These are phyloP conservation scores for Beta lomatogona DNA, from an alignment of 179 eudicot species.

Conservation along the genomic window DNA sequence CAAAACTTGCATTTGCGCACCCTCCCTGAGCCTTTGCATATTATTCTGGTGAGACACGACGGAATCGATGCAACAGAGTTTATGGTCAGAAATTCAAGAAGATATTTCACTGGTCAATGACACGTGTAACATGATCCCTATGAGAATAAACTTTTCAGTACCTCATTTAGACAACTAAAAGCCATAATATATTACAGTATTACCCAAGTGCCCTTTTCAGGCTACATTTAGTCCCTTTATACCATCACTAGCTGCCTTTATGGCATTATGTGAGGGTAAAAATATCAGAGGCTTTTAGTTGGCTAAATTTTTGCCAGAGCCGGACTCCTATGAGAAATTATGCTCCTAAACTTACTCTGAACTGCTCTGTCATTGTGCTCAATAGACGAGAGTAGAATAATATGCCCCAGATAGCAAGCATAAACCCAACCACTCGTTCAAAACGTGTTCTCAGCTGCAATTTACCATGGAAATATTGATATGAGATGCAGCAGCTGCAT, in stretches of 20 bases:
- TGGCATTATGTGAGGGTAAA: no score
- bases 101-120: conserved; percentile 12
- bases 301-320: no score
- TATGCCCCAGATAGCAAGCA: conserved; percentile 98
- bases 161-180: no score
- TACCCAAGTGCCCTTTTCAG: no score
- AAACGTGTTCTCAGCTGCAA: conserved; percentile 83
- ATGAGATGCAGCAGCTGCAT: conserved; percentile 8
- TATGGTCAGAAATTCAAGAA: conserved; percentile 23
- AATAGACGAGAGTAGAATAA: conserved; percentile 88
- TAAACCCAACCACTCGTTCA: conserved; percentile 90
- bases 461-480: conserved; percentile 16
- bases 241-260: no score
- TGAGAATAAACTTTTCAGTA: background rate
- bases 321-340: background rate
- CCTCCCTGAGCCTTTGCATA: conserved; percentile 95
- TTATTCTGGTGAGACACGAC: conserved; percentile 58
- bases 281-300: no score
- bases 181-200: no score
- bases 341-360: conserved; percentile 66
- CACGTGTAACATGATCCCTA: conserved; percentile 11
- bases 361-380: conserved; percentile 98
- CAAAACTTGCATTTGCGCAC: conserved; percentile 93
- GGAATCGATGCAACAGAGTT: background rate
- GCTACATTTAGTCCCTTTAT: no score